These are phyloP conservation scores for Parietaria judaica DNA, from an alignment of 306 rosid species.

Conservation along the genomic window DNA sequence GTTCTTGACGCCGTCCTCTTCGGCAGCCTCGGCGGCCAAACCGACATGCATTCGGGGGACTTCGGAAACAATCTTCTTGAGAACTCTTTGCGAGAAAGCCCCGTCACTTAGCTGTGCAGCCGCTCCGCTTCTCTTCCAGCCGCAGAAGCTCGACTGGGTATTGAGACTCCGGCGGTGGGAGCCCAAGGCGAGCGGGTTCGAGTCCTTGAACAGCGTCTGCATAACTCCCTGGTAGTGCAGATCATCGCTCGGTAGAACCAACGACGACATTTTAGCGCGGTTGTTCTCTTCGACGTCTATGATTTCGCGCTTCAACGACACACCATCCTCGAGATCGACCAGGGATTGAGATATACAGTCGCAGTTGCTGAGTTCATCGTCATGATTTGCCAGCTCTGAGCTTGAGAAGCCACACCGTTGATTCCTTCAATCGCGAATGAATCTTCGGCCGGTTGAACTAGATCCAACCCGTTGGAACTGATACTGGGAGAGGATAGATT, in stretches of 20 bases:
- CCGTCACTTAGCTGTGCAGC: constrained; percentile 32
- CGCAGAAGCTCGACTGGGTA: constrained; percentile 45
- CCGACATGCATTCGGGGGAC: constrained; percentile 65
- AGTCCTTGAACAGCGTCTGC: constrained; percentile 40
- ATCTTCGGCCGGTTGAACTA: constrained; percentile 35
- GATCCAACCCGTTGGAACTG: constrained; percentile 41
- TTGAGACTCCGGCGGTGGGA: constrained; percentile 29
- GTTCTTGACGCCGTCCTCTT: constrained; percentile 44
- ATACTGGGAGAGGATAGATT: constrained; percentile 41
- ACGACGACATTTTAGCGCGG: constrained; percentile 34
- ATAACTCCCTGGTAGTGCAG: constrained; percentile 55
- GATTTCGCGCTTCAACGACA: constrained; percentile 22
- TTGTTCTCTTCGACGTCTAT: constrained; percentile 31
- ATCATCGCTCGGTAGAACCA: constrained; percentile 36
- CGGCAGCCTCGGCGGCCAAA: constrained; percentile 37
- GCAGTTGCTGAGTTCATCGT: constrained; percentile 59
- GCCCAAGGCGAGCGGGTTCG: constrained; percentile 42
- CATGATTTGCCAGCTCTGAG: constrained; percentile 67
- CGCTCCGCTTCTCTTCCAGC: constrained; percentile 42
- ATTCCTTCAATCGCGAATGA: constrained; percentile 36
- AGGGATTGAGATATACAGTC: constrained; percentile 79
- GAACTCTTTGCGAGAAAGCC: constrained; percentile 33
- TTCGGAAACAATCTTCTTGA: constrained; percentile 66
- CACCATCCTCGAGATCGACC: constrained; percentile 34
- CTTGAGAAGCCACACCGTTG: constrained; percentile 46